Conservation (phyloP, 352 stramenopile genomes). For the Pythium pectinolyticum region DNA sequence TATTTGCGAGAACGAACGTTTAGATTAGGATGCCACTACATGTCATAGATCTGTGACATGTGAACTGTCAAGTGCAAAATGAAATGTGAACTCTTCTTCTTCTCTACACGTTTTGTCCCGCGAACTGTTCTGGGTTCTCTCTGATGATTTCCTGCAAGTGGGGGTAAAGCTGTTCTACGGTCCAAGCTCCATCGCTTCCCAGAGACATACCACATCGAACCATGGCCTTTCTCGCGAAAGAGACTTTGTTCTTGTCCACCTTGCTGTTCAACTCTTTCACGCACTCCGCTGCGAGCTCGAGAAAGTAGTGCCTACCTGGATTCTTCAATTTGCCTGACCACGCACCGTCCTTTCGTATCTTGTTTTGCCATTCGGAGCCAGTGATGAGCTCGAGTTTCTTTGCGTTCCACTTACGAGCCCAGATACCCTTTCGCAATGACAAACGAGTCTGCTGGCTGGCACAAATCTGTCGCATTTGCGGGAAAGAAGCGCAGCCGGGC, state of each 20-base stretch:
- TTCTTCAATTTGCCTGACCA: conserved; percentile 39
- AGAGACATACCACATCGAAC: conserved; percentile 29
- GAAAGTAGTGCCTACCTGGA: conserved; percentile 31
- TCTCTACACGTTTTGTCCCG: too few species aligned
- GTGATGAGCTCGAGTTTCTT: conserved; percentile 37
- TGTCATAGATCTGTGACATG: too few species aligned
- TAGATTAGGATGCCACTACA: too few species aligned
- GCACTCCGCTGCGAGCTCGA: conserved; percentile 25
- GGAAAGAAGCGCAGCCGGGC: too few species aligned
- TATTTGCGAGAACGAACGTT: too few species aligned
- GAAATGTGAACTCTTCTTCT: too few species aligned
- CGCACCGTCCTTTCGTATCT: conserved; percentile 17
- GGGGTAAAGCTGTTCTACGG: background rate
- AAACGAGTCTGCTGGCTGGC: conserved; percentile 35
- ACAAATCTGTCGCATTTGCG: conserved; percentile 13
- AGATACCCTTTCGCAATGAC: conserved; percentile 34
- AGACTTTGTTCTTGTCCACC: conserved; percentile 24
- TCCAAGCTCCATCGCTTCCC: too few species aligned
- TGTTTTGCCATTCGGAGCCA: conserved; percentile 28
- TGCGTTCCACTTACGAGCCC: conserved; percentile 25
- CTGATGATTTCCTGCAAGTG: too few species aligned
- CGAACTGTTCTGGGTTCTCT: too few species aligned
- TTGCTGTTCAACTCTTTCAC: conserved; percentile 26
- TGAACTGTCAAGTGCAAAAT: too few species aligned
- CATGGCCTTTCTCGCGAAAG: conserved; percentile 37